Evolutionary conservation across 2,329 filamentous ascomycete genomes (phyloP).

Genomic region (Fusarium hostae): DNA sequence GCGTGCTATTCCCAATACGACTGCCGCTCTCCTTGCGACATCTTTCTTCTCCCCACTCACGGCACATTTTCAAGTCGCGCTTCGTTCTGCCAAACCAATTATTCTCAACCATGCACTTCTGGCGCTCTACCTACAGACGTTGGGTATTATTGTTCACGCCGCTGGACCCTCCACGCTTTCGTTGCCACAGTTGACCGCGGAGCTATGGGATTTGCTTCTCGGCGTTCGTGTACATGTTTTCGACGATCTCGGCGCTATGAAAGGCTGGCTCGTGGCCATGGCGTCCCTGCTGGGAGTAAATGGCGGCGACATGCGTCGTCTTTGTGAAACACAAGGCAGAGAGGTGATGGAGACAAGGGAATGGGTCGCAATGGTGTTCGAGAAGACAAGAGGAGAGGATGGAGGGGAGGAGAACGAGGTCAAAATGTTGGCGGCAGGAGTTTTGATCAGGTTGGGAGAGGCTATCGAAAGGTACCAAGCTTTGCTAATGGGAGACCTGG

Average conservation of each 20-base stretch:
- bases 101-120: constrained; percentile 81
- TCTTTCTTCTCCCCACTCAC: constrained; percentile 90
- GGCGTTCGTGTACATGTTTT: constrained; percentile 68
- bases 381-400: constrained; percentile 62
- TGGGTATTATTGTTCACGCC: constrained; percentile 84
- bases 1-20: constrained; percentile 76
- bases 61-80: constrained; percentile 78
- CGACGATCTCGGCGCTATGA: constrained; percentile 73
- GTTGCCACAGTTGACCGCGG: constrained; percentile 82
- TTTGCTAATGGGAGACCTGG: constrained; percentile 77
- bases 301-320: constrained; percentile 72
- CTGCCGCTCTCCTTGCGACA: constrained; percentile 78
- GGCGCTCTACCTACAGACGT: constrained; percentile 83
- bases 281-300: constrained; percentile 87
- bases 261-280: constrained; percentile 81
- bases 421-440: constrained; percentile 80
- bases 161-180: constrained; percentile 81
- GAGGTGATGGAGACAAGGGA: constrained; percentile 87
- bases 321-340: constrained; percentile 79
- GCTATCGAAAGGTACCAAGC: constrained; percentile 84
- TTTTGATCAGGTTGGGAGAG: constrained; percentile 81
- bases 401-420: constrained; percentile 79
- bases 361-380: constrained; percentile 85
- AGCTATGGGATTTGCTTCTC: constrained; percentile 87
- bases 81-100: constrained; percentile 64